Percentiles rank a stretch among this genome's conserved stretches.
These are phyloP conservation scores for Alternaria brassicae DNA, from an alignment of 2,329 filamentous ascomycete species.

Conservation along the genomic window DNA sequence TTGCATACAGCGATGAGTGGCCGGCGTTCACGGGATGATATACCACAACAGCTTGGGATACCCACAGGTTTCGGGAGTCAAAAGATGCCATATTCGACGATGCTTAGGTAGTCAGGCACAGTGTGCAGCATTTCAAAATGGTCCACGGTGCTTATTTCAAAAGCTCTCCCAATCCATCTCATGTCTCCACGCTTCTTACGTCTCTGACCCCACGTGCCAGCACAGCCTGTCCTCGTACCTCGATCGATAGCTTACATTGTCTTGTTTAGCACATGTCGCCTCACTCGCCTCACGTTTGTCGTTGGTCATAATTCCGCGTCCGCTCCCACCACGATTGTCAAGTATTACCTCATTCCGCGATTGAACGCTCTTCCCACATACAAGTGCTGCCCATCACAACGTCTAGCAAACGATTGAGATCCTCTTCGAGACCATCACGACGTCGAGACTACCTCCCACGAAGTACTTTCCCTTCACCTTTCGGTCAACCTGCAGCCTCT, in stretches of 20 bases:
- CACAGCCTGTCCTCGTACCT: fast-evolving
- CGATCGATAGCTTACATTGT: not conserved
- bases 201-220: not conserved
- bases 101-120: not conserved
- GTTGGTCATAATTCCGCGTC: not conserved
- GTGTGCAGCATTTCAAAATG: not conserved
- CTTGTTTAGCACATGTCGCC: not conserved
- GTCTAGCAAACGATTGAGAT: not conserved
- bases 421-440: not conserved
- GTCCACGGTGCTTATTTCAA: not conserved
- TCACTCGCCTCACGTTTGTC: not conserved
- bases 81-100: not conserved
- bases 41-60: constrained; percentile 19
- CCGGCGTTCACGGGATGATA: constrained; percentile 9
- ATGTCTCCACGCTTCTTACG: not conserved
- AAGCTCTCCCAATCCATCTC: not conserved
- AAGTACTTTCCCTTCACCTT: not conserved
- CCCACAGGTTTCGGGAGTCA: not conserved
- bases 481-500: not conserved
- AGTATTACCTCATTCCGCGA: not conserved
- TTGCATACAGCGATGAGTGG: not conserved
- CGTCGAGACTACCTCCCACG: not conserved
- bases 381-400: fast-evolving
- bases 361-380: not conserved
- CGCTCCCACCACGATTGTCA: not conserved